Evolutionary conservation across 441 rosid species (phyloP), one percentile per base, ranked within the genome.

Genomic region (Eutrema salsugineum): DNA sequence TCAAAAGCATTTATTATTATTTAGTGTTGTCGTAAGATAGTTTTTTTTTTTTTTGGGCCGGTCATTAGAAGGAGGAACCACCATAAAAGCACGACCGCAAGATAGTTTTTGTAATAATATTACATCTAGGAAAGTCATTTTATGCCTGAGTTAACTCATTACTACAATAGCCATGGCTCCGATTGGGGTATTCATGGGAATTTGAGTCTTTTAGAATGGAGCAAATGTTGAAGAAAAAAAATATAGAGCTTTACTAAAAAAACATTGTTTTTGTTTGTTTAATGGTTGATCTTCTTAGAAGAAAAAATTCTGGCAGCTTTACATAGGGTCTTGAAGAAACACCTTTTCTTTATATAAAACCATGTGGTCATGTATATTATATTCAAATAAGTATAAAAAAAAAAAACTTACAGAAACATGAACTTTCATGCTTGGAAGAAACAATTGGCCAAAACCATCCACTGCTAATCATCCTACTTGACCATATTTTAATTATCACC

Each of bases 401-500:
- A 2, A 5, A 1, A 42, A 15, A 16, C 12, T 55, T 55, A 65
- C 50, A 4, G 15, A 53, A 42, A 30, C 70, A 63, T 43, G 70
- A 63, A 63, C 48, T n/a, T 15, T 35, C 58, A 16, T 54, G 63
- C 4, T 16, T 12, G 24, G 12, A 65, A 64, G 5, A 58, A 55
- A 55, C 65, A 56, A 70, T 6, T n/a, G 49, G 60, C 51, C 20
- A 43, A 64, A 64, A 36, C 35, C 27, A 36, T 5, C 63, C 65
- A 47, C 35, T 53, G 5, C 30, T 14, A 57, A 56, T 38, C 53
- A 47, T 57, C 71, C 64, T 58, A 73, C 2, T 73, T 73, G 30
- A 49, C 17, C 46, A 38, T 66, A 27, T 35, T 56, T 2, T 72
- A 54, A 36, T 16, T 2, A 33, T 22, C 39, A 24, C 28, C 19